Evolutionary conservation across 257 asterid species (phyloP), one percentile per base, ranked within the genome.

Genomic region (Ilex aquifolium): DNA sequence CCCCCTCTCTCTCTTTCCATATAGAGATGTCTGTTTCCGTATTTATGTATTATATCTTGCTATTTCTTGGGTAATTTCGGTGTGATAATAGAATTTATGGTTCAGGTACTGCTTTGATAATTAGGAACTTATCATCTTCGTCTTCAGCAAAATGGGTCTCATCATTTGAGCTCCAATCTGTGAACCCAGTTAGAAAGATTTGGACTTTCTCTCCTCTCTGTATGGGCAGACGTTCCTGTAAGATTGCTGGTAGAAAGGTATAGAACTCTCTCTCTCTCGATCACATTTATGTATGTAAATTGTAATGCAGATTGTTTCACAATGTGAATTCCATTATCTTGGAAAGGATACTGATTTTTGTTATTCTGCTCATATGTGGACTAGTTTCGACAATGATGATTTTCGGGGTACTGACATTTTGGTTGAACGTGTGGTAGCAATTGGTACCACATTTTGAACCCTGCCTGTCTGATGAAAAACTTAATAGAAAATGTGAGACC

Each of bases 161-260:
- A 13, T 60, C 70, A 32, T 21, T 56, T 60, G 83, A 77, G 63
- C 70, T 64, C 61, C 76, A 75, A 46, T 36, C 62, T 81, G 83
- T 76, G 39, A 73, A 58, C 68, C 76, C 71, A 2, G 68, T 57
- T 44, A 74, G 94, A 74, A 78, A 81, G 64, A 79, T 91, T 72
- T 82, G 84, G 64, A 86, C 96, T 72, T 75, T 54, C 70, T 61
- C 79, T 60, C 85, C 88, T 31, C 75, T 88, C 56, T 82, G 82
- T 84, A 91, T 91, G 98, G 98, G 98, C 32, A 75, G 97, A 64
- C 95, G 94, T 54, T 88, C 95, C 69, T 70, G 85, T 76, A 91
- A 91, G 78, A 88, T 91, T 77, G 97, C 96, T 59, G 91, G 91
- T 57, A 82, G 98, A 79, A 91, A 91, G 96, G 98, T 88, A 72